These are phyloP conservation scores for Trichoderma sp. DNA, from an alignment of 2,329 filamentous ascomycete species.

Conservation along the genomic window DNA sequence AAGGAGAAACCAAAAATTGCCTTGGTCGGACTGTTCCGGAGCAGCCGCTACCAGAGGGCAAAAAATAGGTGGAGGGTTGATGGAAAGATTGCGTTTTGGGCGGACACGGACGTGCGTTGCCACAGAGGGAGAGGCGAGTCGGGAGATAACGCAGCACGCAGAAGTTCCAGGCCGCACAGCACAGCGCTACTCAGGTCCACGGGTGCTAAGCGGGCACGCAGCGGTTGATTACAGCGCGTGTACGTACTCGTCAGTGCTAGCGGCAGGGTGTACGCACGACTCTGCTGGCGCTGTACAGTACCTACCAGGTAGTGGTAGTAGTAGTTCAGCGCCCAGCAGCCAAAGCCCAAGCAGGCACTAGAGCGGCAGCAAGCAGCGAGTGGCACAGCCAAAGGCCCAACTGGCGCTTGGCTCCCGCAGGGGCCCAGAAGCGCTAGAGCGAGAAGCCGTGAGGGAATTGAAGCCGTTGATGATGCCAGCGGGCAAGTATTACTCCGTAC, in stretches of 20 bases:
- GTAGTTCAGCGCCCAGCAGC: too few species aligned
- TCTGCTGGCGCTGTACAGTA: neutral
- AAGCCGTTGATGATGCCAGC: neutral
- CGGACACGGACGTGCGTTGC: conserved; percentile 2
- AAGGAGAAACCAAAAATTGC: neutral
- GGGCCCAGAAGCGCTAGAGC: neutral
- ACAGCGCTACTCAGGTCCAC: neutral
- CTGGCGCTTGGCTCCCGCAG: conserved; percentile 4
- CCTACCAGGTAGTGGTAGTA: too few species aligned
- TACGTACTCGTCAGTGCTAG: too few species aligned
- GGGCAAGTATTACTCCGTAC: too few species aligned
- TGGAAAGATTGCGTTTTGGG: conserved; percentile 6
- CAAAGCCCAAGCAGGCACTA: conserved; percentile 6
- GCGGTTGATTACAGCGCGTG: too few species aligned
- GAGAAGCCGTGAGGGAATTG: neutral
- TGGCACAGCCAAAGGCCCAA: conserved; percentile 5
- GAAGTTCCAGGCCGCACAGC: too few species aligned
- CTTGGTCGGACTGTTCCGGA: conserved; percentile 10
- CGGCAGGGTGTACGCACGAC: neutral
- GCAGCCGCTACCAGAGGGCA: conserved; percentile 14
- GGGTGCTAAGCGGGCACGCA: neutral
- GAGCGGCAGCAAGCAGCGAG: neutral
- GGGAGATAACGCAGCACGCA: neutral
- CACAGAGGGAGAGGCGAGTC: conserved; percentile 11
- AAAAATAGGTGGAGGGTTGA: conserved; percentile 4